These are phyloP conservation scores for Thraustochytrium aureum DNA, from an alignment of 352 stramenopile species.

Conservation along the genomic window DNA sequence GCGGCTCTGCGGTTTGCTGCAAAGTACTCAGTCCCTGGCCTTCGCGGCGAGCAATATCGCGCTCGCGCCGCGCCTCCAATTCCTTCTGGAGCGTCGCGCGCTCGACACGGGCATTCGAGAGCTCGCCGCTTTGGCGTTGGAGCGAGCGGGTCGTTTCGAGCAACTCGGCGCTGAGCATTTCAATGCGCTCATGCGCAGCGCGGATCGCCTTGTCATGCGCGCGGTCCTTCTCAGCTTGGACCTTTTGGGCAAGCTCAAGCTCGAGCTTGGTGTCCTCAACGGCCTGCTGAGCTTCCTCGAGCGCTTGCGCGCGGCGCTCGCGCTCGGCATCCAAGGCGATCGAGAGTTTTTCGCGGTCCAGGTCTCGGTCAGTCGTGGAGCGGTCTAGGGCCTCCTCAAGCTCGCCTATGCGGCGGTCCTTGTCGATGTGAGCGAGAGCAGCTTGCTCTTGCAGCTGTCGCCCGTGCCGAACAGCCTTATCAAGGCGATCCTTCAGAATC, in stretches of 20 bases:
- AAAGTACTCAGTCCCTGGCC: no score
- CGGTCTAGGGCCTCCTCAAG: background rate
- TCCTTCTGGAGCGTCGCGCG: no score
- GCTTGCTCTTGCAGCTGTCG: constrained; percentile 26
- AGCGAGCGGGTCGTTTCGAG: background rate
- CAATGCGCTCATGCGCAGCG: background rate
- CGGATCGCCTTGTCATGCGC: constrained; percentile 1
- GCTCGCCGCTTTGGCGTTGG: no score
- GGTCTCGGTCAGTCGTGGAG: background rate
- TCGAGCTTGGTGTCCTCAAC: constrained; percentile 16
- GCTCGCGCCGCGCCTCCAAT: no score
- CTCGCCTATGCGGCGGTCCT: constrained; percentile 1
- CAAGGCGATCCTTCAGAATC: background rate
- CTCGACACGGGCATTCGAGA: no score
- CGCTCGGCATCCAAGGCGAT: background rate
- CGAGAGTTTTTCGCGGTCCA: constrained; percentile 1
- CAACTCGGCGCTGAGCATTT: background rate
- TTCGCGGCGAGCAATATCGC: no score
- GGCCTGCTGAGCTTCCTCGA: background rate
- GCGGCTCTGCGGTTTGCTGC: no score
- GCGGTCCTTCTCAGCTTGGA: background rate
- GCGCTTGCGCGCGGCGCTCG: constrained; percentile 2
- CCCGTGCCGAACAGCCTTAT: background rate
- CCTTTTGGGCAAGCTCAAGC: constrained; percentile 5
- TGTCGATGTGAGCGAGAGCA: background rate